These are phyloP conservation scores for Diaporthe sp. DNA, from an alignment of 2,329 filamentous ascomycete genomes.

Conservation along the genomic window DNA sequence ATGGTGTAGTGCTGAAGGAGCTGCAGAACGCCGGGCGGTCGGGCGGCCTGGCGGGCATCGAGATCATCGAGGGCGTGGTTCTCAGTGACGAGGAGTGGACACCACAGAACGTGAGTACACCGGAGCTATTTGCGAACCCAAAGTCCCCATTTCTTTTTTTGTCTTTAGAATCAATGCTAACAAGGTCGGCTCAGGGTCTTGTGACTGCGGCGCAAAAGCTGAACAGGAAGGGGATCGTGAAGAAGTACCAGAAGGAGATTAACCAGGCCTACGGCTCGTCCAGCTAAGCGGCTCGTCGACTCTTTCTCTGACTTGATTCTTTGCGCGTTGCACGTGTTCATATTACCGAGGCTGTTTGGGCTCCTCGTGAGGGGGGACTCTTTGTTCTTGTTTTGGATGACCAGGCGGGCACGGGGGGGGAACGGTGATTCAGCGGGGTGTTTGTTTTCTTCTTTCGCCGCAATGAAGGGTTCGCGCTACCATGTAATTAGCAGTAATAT, in stretches of 20 bases:
- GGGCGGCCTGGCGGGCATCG: conserved; percentile 72
- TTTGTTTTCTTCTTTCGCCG: not conserved
- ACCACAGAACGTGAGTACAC: conserved; percentile 74
- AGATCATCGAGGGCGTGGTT: conserved; percentile 78
- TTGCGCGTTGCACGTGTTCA: conserved; percentile 11
- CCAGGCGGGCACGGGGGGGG: not conserved
- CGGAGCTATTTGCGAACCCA: not conserved
- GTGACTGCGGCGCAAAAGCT: conserved; percentile 79
- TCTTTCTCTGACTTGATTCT: not conserved
- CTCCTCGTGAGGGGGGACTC: not conserved
- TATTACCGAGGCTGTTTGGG: conserved; percentile 10
- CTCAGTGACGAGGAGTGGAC: conserved; percentile 81
- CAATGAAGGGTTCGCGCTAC: not conserved
- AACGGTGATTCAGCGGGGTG: conserved; percentile 13
- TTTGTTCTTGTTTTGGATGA: conserved; percentile 12
- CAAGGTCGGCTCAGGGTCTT: conserved; percentile 58
- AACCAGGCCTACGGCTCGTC: conserved; percentile 65
- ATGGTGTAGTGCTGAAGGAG: conserved; percentile 70
- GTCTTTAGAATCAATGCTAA: conserved; percentile 39
- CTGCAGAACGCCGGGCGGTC: conserved; percentile 70
- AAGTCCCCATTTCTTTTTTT: not conserved
- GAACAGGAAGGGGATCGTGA: conserved; percentile 74
- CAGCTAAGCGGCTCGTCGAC: conserved; percentile 12
- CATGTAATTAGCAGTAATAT: conserved; percentile 23
- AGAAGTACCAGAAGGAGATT: conserved; percentile 71